Percentiles rank a stretch among this genome's conserved stretches.
Conservation (phyloP, 139 green algal genomes). For the Picochlorum sp. region DNA sequence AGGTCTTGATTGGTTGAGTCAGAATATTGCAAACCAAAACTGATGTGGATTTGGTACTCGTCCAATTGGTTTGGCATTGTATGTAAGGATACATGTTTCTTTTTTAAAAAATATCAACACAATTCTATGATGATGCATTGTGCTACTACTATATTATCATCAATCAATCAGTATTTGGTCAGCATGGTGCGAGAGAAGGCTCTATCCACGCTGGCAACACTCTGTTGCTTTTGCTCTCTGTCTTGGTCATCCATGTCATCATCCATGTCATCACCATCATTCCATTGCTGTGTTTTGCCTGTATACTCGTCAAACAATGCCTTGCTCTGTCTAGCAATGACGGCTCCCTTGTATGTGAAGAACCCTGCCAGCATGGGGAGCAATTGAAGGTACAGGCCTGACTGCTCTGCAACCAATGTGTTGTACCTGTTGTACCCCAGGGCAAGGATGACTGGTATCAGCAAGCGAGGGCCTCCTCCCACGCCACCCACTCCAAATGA, state of each 20-base stretch:
- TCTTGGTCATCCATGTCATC: background rate
- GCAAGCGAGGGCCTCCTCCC: constrained; percentile 59
- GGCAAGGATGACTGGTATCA: constrained; percentile 83
- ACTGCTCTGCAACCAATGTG: constrained; percentile 43
- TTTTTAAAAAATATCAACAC: background rate
- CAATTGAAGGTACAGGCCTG: constrained; percentile 69
- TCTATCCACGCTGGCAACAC: constrained; percentile 17
- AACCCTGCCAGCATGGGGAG: constrained; percentile 89
- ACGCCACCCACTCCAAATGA: constrained; percentile 33
- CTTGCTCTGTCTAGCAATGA: constrained; percentile 39
- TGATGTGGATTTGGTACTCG: background rate
- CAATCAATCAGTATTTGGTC: background rate
- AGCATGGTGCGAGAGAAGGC: constrained; percentile 22
- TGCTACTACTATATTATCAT: background rate
- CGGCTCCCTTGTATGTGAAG: constrained; percentile 91
- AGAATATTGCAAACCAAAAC: constrained; percentile 58
- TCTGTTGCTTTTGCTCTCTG: background rate
- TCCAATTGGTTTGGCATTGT: background rate
- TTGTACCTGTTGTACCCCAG: constrained; percentile 59
- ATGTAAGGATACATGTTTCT: background rate
- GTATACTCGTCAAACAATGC: constrained; percentile 27
- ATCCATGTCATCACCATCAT: background rate
- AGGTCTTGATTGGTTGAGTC: constrained; percentile 92
- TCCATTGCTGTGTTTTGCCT: background rate
- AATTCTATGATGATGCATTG: background rate